Evolutionary conservation across 1,139 yeast species (phyloP), one percentile per base, ranked within the genome.

Genomic region (Candida smagusa): DNA sequence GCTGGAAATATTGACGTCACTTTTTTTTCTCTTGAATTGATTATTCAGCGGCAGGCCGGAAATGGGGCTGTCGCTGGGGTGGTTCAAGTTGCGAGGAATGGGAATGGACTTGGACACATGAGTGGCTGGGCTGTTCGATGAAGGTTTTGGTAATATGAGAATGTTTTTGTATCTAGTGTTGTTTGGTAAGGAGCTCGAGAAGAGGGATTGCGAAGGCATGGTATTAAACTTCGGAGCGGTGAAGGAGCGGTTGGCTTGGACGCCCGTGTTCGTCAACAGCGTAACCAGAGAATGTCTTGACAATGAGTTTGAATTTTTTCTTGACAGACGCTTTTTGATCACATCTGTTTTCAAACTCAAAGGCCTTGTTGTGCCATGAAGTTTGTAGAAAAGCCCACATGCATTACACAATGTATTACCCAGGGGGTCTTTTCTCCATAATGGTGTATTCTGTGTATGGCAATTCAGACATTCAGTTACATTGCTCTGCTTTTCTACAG

Each of bases 361-460:
- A 3, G 83, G 83, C 35, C 83, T 58, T 44, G 77, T 74, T 2
- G 79, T 74, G 19, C 83, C 83, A 47, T 77, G 83, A 22, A 77
- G 56, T 46, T 77, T 77, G 39, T 71, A 63, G 48, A 77, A 77
- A 28, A 77, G 58, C 1, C 83, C 83, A 58, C 83, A 77, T 0
- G 83, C 83, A 49, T 77, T 77, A 52, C 83, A 77, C 9, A 77
- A 58, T 1, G 81, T 75, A 43, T 77, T 72, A 0, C 83, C 83
- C 30, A 57, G 63, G 2, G 79, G 70, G 48, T 77, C 80, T 47
- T 76, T 71, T 34, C 83, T 59, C 83, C 83, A 77, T 22, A 77
- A 57, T 0, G 83, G 83, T 0, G 83, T 77, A 36, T 75, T 77
- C 13, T 68, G 55, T 2, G 83, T 77, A 35, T 73, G 72, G 53